These are phyloP conservation scores for Melastoma candidum DNA, from an alignment of 441 rosid genomes.

Conservation along the genomic window DNA sequence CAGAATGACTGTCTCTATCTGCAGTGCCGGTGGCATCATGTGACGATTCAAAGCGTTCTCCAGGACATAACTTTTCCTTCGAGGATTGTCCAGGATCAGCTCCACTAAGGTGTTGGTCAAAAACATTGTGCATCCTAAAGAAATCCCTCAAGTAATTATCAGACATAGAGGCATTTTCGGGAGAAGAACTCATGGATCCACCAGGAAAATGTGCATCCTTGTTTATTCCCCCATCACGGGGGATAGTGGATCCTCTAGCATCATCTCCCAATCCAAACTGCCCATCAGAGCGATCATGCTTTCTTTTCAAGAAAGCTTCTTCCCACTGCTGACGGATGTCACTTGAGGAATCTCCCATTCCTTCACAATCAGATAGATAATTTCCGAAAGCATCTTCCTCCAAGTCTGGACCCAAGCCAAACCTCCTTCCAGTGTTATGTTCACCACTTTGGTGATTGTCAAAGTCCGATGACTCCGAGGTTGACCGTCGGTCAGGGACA, in stretches of 20 bases:
- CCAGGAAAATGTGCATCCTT: conserved; percentile 16
- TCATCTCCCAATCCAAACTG: conserved; percentile 24
- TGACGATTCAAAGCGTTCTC: too few species aligned
- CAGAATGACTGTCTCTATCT: conserved; percentile 1
- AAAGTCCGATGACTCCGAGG: conserved; percentile 38
- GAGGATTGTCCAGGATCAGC: conserved; percentile 8
- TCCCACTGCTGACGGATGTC: conserved; percentile 56
- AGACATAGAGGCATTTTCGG: conserved; percentile 16
- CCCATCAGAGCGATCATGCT: conserved; percentile 18
- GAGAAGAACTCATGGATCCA: conserved; percentile 15
- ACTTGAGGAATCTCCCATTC: conserved; percentile 43
- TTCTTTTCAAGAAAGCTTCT: conserved; percentile 39
- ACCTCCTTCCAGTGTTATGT: conserved; percentile 25
- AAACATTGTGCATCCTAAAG: too few species aligned
- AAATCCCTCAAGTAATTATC: conserved; percentile 7
- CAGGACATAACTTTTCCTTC: conserved; percentile 1
- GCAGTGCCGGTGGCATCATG: not conserved
- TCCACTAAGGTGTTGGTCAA: too few species aligned
- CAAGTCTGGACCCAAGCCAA: conserved; percentile 38
- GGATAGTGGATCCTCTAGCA: conserved; percentile 25
- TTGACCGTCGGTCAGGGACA: conserved; percentile 24
- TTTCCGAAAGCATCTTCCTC: conserved; percentile 33
- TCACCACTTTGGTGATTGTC: conserved; percentile 18
- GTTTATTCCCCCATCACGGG: conserved; percentile 16
- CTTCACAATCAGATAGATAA: conserved; percentile 68